Conservation (phyloP, 2,329 filamentous ascomycete species). For the Chaetomium sp. region DNA sequence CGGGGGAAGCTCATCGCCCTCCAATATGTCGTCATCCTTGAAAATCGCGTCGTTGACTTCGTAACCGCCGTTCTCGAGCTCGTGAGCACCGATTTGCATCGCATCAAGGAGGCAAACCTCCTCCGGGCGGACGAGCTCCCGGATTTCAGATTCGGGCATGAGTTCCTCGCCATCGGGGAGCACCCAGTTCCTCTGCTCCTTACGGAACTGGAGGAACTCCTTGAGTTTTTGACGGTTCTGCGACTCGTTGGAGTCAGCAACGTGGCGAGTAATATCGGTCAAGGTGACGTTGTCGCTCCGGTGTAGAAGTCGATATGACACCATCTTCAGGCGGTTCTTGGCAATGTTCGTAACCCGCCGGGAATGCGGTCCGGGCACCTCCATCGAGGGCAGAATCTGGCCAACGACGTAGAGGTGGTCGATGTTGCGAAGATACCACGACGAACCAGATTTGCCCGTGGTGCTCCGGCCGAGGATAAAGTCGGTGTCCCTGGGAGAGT, state of each 20-base stretch:
- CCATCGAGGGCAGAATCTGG: conserved; percentile 87
- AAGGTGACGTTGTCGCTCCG: conserved; percentile 74
- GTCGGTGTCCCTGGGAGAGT: conserved; percentile 74
- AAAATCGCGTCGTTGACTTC: conserved; percentile 63
- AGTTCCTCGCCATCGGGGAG: conserved; percentile 71
- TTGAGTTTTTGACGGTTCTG: conserved; percentile 97
- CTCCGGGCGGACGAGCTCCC: conserved; percentile 89
- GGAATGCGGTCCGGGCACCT: conserved; percentile 91
- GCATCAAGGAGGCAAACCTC: conserved; percentile 93
- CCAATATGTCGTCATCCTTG: conserved; percentile 66
- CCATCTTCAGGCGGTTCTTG: conserved; percentile 95
- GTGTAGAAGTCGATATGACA: conserved; percentile 84
- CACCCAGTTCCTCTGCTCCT: conserved; percentile 85
- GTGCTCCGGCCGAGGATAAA: conserved; percentile 84
- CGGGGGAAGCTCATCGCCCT: conserved; percentile 62
- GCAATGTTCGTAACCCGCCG: conserved; percentile 95
- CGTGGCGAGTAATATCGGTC: conserved; percentile 86
- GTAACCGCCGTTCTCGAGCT: conserved; percentile 88
- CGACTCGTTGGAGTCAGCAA: conserved; percentile 89
- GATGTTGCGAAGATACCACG: conserved; percentile 83
- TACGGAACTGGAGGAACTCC: conserved; percentile 90
- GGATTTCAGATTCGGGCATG: conserved; percentile 78
- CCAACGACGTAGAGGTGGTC: conserved; percentile 90
- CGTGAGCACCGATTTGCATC: conserved; percentile 93
- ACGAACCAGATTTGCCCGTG: conserved; percentile 75